These are phyloP conservation scores for Tillandsia leiboldiana DNA, from an alignment of 176 grass and related monocot species.

Conservation along the genomic window DNA sequence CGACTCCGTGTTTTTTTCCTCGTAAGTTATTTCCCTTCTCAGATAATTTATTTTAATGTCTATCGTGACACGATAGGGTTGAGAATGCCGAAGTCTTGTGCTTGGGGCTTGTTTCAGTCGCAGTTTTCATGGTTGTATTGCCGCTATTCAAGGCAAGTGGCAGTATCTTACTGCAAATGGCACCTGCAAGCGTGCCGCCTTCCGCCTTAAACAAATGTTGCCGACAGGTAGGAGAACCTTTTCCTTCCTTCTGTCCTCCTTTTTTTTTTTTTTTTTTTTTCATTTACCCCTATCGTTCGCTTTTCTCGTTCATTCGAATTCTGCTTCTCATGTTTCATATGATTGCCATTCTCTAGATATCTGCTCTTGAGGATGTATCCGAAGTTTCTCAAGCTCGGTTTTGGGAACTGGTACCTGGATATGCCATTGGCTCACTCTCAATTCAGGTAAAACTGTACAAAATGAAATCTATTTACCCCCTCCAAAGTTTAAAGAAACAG, in stretches of 20 bases:
- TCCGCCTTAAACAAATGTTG: conserved; percentile 71
- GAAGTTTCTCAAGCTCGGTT: conserved; percentile 62
- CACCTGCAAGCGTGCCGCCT: conserved; percentile 71
- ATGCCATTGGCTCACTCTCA: conserved; percentile 61
- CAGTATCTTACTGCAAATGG: conserved; percentile 74
- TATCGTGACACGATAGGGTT: conserved; percentile 35
- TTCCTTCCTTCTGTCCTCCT: not conserved
- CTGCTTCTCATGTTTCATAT: not conserved
- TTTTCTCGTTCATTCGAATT: no score
- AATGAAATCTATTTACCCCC: not conserved
- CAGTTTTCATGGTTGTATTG: conserved; percentile 87
- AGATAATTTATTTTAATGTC: not conserved
- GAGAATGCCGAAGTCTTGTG: conserved; percentile 94
- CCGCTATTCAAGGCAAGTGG: conserved; percentile 85
- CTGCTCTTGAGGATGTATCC: conserved; percentile 57
- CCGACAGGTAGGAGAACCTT: conserved; percentile 53
- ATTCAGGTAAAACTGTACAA: conserved; percentile 30
- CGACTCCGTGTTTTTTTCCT: not conserved
- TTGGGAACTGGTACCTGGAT: conserved; percentile 87
- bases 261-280: not conserved
- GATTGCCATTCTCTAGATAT: conserved; percentile 38
- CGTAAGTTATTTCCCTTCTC: not conserved
- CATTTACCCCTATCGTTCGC: no score
- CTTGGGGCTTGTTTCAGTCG: conserved; percentile 85
- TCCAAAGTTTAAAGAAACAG: not conserved